A percentile compares a stretch with the other conserved stretches of the same genome.
These are phyloP conservation scores for Viola odorata DNA, from an alignment of 345 rosid genomes.

Conservation along the genomic window DNA sequence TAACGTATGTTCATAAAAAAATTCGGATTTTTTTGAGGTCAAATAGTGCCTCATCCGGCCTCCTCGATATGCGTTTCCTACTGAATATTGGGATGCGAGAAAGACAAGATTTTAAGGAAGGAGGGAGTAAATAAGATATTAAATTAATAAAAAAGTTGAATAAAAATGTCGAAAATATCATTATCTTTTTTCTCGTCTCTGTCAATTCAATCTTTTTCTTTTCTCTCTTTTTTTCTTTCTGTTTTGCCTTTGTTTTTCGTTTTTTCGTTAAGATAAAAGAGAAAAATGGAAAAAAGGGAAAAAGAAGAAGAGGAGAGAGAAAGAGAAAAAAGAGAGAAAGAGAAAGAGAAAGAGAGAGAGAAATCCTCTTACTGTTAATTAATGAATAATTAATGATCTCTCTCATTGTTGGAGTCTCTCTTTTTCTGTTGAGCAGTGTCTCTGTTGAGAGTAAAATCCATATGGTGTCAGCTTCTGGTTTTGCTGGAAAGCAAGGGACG, in stretches of 20 bases:
- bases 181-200: too few species aligned
- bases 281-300: not conserved
- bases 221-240: constrained; percentile 23
- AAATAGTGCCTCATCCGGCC: too few species aligned
- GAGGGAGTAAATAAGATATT: too few species aligned
- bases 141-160: too few species aligned
- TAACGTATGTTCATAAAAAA: too few species aligned
- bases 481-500: not conserved
- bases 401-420: not conserved
- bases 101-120: too few species aligned
- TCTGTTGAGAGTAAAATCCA: constrained; percentile 31
- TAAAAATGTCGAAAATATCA: too few species aligned
- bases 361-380: constrained; percentile 5
- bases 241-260: constrained; percentile 20
- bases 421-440: not conserved
- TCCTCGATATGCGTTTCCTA: too few species aligned
- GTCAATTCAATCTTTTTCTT: constrained; percentile 32
- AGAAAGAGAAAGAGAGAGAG: not conserved
- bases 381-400: not conserved
- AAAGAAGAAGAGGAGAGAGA: not conserved
- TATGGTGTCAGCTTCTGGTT: constrained; percentile 45
- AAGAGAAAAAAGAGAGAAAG: too few species aligned
- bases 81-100: too few species aligned
- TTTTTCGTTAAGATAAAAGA: not conserved
- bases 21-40: too few species aligned